Evolutionary conservation across 352 stramenopile species (phyloP).

Genomic region (Globisporangium paroecandrum): DNA sequence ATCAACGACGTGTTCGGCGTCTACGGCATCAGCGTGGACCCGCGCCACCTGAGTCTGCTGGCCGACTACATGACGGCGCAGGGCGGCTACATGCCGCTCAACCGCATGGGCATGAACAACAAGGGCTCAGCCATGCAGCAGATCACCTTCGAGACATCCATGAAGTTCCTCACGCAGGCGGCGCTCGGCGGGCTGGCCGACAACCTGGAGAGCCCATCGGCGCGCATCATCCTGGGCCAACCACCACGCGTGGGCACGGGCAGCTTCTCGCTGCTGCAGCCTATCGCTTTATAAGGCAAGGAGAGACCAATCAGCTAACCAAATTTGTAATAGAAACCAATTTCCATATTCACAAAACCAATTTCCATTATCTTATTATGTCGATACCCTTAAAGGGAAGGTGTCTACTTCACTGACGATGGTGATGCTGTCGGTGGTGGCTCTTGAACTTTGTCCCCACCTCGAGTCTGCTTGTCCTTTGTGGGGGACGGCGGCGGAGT

Average conservation of each 20-base stretch:
- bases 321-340: slow-evolving; percentile 11
- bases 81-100: slow-evolving; percentile 97
- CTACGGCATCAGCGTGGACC: slow-evolving; percentile 99
- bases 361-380: too few relatives aligned
- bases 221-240: slow-evolving; percentile 94
- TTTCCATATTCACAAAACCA: slow-evolving; percentile 1
- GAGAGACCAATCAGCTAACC: slow-evolving; percentile 11
- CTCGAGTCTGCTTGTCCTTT: slow-evolving; percentile 10
- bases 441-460: background rate
- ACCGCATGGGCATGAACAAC: slow-evolving; percentile 96
- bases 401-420: background rate
- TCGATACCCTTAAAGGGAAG: too few relatives aligned
- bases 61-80: slow-evolving; percentile 99
- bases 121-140: slow-evolving; percentile 96
- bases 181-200: slow-evolving; percentile 90
- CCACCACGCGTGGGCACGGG: slow-evolving; percentile 94
- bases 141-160: slow-evolving; percentile 99
- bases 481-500: slow-evolving; percentile 11
- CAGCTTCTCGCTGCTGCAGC: slow-evolving; percentile 93
- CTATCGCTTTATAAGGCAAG: slow-evolving; percentile 59
- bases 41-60: slow-evolving; percentile 97
- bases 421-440: background rate
- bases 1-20: slow-evolving; percentile 99
- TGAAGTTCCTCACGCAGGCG: slow-evolving; percentile 97
- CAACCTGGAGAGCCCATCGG: slow-evolving; percentile 91